Base-by-base conservation (phyloP, 1,284 basidiomycete species). In the Trichosporon sp. region DNA sequence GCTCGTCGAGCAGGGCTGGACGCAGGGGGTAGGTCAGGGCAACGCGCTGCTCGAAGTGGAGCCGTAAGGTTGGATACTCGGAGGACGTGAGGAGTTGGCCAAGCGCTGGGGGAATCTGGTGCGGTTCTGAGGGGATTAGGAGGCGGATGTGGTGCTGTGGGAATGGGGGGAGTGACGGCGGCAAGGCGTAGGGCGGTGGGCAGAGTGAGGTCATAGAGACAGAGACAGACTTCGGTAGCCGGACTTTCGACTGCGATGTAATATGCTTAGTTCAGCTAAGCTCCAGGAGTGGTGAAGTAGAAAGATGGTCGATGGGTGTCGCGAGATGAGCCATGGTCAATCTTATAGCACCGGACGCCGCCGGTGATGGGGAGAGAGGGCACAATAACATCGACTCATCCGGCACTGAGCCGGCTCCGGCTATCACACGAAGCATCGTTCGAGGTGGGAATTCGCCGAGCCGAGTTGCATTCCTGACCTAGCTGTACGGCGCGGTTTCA, bases 101-200 rank as follows among this genome's bases (percentile, higher is more conserved):
- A 16, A 63, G 4, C 1, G 31, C 59, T 35, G 31, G 16, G 7
- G 59, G 59, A 6, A 63, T 35, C 4, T 5, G 31, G 31, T 63
- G 32, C 14, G 59, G 31, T 32, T 63, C 59, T 2, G 59, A 63
- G 31, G 59, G 59, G 4, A 63, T 21, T 5, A 37, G 16, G 31
- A 63, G 31, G n/a, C 59, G 59, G 32, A 63, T 63, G 59, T n/a
- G 59, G 59, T 63, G 32, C 4, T 63, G 59, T 2, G 59, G 59
- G 32, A 37, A 63, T 2, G 59, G 59, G 2, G 59, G 59, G 12
- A 63, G 59, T 37, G 59, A 63, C 37, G 59, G 59, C 12, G 59
- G 59, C 6, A 63, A 31, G 6, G 32, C 59, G 7, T n/a, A 32
- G 4, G 59, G 59, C 2, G 59, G 31, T 12, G 59, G 59, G 59